Evolutionary conservation across 2,329 filamentous ascomycete genomes (phyloP).

Genomic region (Geoglossum cookeanum): DNA sequence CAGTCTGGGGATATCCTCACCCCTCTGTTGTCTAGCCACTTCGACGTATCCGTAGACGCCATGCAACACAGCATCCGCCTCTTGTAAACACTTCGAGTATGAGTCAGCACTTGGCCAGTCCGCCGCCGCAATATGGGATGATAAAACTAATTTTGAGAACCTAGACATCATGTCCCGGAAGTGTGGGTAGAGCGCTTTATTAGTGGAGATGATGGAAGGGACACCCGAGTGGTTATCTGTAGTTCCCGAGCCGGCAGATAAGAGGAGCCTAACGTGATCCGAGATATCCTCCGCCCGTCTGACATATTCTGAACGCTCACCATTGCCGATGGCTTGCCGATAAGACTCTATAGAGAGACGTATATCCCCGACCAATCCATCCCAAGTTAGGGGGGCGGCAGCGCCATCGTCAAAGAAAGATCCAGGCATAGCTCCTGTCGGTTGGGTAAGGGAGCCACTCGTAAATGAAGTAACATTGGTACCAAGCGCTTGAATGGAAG

Average conservation of each 20-base stretch:
- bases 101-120: constrained; percentile 93
- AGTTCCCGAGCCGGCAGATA: constrained; percentile 91
- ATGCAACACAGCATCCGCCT: constrained; percentile 88
- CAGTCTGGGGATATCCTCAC: constrained; percentile 81
- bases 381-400: constrained; percentile 70
- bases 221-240: constrained; percentile 98
- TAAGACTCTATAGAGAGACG: constrained; percentile 77
- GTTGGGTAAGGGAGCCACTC: constrained; percentile 26
- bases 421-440: constrained; percentile 40
- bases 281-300: constrained; percentile 94
- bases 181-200: constrained; percentile 91
- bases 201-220: constrained; percentile 96
- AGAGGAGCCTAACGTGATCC: constrained; percentile 76
- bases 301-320: constrained; percentile 76
- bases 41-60: constrained; percentile 95
- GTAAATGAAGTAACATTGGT: constrained; percentile 35
- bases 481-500: constrained; percentile 27
- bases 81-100: constrained; percentile 83
- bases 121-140: constrained; percentile 88
- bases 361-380: constrained; percentile 79
- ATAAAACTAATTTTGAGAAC: constrained; percentile 96
- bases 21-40: constrained; percentile 78
- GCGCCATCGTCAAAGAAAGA: constrained; percentile 85
- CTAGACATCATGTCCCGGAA: constrained; percentile 99
- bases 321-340: constrained; percentile 68